These are phyloP conservation scores for Chaetomidium leptoderma DNA, from an alignment of 495 filamentous ascomycete genomes.

Conservation along the genomic window DNA sequence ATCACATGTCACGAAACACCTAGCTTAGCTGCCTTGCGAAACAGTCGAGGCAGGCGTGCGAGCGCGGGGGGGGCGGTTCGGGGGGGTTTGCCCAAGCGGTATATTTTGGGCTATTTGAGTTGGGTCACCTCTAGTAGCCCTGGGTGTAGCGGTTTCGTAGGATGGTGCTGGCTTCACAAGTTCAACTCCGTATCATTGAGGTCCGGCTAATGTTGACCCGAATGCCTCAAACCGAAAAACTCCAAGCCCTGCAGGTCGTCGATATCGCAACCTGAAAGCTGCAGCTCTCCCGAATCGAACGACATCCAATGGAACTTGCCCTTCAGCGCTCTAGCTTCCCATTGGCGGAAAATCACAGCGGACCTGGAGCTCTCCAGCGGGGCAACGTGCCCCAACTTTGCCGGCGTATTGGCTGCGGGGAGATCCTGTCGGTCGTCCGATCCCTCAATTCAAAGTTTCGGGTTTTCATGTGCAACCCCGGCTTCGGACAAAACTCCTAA, in stretches of 20 bases:
- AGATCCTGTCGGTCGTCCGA: not conserved
- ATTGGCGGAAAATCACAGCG: conserved; percentile 17
- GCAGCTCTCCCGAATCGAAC: not conserved
- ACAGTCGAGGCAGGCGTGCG: no score
- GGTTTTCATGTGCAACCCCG: not conserved
- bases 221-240: not conserved
- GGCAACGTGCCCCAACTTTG: conserved; percentile 17
- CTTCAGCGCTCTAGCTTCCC: no score
- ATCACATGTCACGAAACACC: no score
- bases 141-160: no score
- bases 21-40: no score
- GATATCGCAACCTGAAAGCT: not conserved
- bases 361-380: not conserved
- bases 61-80: no score
- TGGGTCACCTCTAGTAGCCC: no score
- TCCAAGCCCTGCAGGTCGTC: not conserved
- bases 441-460: not conserved
- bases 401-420: conserved; percentile 12
- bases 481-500: conserved; percentile 5
- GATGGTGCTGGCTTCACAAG: no score
- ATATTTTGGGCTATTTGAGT: no score
- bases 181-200: no score
- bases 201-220: conserved; percentile 3
- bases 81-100: no score
- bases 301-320: not conserved